Percentiles rank a stretch among this genome's conserved stretches.
These are phyloP conservation scores for Teunomyces gatunensis DNA, from an alignment of 805 yeast genomes.

Conservation along the genomic window DNA sequence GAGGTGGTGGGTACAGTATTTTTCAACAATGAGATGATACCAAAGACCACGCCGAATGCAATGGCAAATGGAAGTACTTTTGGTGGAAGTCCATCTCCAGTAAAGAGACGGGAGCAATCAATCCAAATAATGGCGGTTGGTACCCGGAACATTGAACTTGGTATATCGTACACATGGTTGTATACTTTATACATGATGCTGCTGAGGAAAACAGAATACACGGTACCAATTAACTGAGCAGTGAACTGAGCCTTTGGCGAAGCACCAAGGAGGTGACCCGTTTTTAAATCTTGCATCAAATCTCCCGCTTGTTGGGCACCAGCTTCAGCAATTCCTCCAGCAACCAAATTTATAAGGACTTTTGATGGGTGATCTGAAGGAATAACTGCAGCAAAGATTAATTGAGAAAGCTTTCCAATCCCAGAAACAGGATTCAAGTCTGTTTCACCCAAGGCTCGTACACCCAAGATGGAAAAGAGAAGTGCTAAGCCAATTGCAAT, in stretches of 20 bases:
- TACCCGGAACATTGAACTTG: slow-evolving; percentile 74
- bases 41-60: slow-evolving; percentile 66
- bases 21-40: slow-evolving; percentile 60
- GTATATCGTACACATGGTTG: slow-evolving; percentile 79
- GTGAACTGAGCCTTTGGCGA: slow-evolving; percentile 88
- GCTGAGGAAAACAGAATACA: slow-evolving; percentile 78
- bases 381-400: slow-evolving; percentile 77
- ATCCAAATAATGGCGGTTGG: slow-evolving; percentile 98
- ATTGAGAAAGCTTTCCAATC: slow-evolving; percentile 89
- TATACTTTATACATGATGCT: slow-evolving; percentile 81
- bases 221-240: slow-evolving; percentile 86
- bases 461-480: slow-evolving; percentile 79
- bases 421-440: slow-evolving; percentile 97
- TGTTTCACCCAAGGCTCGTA: slow-evolving; percentile 93
- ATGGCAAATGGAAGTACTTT: slow-evolving; percentile 62
- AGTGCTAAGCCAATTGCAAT: slow-evolving; percentile 74
- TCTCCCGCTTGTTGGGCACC: slow-evolving; percentile 99
- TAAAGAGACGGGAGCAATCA: slow-evolving; percentile 89
- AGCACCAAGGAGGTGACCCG: slow-evolving; percentile 89
- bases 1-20: slow-evolving; percentile 49
- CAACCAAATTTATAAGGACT: slow-evolving; percentile 79
- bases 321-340: slow-evolving; percentile 97
- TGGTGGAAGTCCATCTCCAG: slow-evolving; percentile 88
- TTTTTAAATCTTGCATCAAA: slow-evolving; percentile 93
- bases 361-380: slow-evolving; percentile 77